phyloP scores from a whole-genome alignment of 495 filamentous ascomycete species.

The Saxophila tyrrhenica region DNA sequence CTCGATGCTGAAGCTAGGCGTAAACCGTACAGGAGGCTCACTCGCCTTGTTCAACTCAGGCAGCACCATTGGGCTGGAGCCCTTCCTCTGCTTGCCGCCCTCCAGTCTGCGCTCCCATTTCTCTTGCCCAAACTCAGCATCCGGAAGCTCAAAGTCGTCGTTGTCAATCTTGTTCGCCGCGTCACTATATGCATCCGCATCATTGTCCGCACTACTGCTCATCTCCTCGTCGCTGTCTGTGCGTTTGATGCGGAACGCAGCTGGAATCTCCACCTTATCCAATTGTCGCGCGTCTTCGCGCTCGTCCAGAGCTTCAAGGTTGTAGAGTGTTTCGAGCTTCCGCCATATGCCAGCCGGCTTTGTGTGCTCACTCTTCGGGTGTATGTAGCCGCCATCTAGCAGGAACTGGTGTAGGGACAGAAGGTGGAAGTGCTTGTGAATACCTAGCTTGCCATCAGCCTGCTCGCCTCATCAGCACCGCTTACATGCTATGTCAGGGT shows the following conservation, averaged over 20 bases:
- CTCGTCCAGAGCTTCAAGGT: constrained; percentile 80
- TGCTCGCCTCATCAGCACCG: constrained; percentile 7
- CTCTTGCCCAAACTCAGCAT: constrained; percentile 61
- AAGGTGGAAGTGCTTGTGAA: constrained; percentile 97
- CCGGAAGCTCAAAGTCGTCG: constrained; percentile 61
- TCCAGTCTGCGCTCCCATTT: constrained; percentile 60
- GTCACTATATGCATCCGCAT: constrained; percentile 13
- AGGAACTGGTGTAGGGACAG: constrained; percentile 78
- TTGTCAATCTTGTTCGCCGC: constrained; percentile 35
- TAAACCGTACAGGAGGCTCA: constrained; percentile 16
- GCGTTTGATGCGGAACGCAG: constrained; percentile 34
- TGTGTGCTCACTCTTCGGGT: constrained; percentile 56
- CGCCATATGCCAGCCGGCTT: constrained; percentile 83
- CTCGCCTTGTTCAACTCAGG: constrained; percentile 24
- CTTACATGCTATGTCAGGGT: neutral
- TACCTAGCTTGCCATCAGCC: constrained; percentile 42
- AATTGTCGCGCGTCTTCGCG: constrained; percentile 39
- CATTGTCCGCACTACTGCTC: constrained; percentile 39
- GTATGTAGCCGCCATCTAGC: constrained; percentile 74
- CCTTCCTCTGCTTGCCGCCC: constrained; percentile 33
- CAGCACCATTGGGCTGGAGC: constrained; percentile 45
- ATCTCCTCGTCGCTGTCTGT: constrained; percentile 45
- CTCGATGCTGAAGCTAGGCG: constrained; percentile 18
- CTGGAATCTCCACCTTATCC: constrained; percentile 1
- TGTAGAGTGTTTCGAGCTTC: constrained; percentile 74